Evolutionary conservation across 305 asterid species (phyloP).

Genomic region (Rubia balearica): DNA sequence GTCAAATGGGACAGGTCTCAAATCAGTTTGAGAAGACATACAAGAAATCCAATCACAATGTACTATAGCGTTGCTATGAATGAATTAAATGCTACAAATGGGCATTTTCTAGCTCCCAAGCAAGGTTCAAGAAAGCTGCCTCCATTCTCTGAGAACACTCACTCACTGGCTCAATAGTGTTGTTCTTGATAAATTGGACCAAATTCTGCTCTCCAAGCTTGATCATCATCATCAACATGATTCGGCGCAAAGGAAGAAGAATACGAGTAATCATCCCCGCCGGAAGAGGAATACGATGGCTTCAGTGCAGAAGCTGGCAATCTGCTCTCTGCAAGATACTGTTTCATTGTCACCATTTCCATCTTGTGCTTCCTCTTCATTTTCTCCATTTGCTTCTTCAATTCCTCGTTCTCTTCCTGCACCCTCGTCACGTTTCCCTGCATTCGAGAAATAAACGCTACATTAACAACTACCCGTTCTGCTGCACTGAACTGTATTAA

Average conservation of each 20-base stretch:
- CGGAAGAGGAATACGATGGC: constrained; percentile 24
- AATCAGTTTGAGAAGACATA: no score
- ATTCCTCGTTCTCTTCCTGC: constrained; percentile 71
- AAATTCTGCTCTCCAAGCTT: constrained; percentile 96
- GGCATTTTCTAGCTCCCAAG: constrained; percentile 30
- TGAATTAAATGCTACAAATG: constrained; percentile 1
- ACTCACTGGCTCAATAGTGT: constrained; percentile 23
- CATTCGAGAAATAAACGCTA: background rate
- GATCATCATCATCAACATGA: constrained; percentile 47
- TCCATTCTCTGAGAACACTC: background rate
- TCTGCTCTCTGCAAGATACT: constrained; percentile 83
- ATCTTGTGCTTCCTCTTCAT: constrained; percentile 87
- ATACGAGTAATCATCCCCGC: constrained; percentile 13
- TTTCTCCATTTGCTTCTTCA: constrained; percentile 69
- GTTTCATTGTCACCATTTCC: constrained; percentile 93
- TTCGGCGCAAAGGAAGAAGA: constrained; percentile 20
- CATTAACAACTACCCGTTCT: background rate
- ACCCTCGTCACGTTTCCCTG: constrained; percentile 52
- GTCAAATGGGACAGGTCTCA: no score
- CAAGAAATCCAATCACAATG: background rate
- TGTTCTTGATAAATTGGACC: constrained; percentile 94
- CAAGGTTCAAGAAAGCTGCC: constrained; percentile 24
- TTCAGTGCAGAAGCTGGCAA: constrained; percentile 82
- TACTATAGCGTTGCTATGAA: background rate
- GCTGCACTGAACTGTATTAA: no score